Evolutionary conservation across 2,329 filamentous ascomycete genomes (phyloP).

Genomic region (Claviceps spartinae): DNA sequence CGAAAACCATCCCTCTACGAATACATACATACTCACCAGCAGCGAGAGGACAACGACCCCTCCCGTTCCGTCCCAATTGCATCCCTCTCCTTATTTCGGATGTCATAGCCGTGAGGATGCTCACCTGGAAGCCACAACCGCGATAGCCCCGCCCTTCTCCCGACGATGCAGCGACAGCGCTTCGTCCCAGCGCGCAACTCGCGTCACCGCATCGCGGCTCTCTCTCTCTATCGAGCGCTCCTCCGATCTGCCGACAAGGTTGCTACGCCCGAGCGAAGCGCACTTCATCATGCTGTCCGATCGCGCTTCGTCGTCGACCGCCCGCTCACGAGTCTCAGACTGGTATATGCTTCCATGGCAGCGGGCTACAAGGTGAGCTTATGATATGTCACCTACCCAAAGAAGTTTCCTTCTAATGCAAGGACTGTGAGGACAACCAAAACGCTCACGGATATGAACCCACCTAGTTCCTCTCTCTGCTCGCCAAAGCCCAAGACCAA

Average conservation of each 20-base stretch:
- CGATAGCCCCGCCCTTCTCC: neutral
- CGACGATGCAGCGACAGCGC: slow-evolving; percentile 15
- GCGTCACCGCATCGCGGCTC: slow-evolving; percentile 42
- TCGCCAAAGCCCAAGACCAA: slow-evolving; percentile 24
- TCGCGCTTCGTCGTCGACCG: slow-evolving; percentile 49
- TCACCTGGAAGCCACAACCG: neutral
- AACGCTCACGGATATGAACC: neutral
- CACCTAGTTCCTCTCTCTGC: slow-evolving; percentile 25
- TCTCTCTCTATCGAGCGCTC: slow-evolving; percentile 61
- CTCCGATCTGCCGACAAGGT: slow-evolving; percentile 42
- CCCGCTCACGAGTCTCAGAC: slow-evolving; percentile 41
- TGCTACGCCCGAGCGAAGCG: slow-evolving; percentile 31
- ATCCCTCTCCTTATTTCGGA: neutral
- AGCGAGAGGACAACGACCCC: neutral
- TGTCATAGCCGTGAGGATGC: neutral
- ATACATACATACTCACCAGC: neutral
- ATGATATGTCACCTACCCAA: no score
- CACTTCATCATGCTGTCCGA: slow-evolving; percentile 36
- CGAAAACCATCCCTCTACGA: no score
- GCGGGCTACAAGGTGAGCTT: slow-evolving; percentile 51
- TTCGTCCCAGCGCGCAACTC: slow-evolving; percentile 36
- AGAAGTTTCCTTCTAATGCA: neutral
- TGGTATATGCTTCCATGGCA: slow-evolving; percentile 48
- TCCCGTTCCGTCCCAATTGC: no score
- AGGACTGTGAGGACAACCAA: neutral